These are phyloP conservation scores for Collybia mongolica DNA, from an alignment of 768 basidiomycete species.

Conservation along the genomic window DNA sequence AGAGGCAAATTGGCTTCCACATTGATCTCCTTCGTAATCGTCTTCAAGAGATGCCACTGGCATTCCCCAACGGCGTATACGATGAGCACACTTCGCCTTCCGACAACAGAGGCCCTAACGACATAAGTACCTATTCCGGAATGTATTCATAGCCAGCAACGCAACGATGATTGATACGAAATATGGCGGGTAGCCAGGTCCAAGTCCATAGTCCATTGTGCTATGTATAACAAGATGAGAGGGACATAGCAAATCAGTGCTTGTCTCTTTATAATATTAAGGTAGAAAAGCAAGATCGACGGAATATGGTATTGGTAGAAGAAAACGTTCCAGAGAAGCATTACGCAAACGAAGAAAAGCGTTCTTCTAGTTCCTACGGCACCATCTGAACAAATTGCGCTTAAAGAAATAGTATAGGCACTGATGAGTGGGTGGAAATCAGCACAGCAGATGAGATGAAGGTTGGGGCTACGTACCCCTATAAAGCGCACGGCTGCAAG, in stretches of 20 bases:
- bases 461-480: conserved; percentile 53
- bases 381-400: conserved; percentile 80
- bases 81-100: neutral
- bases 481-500: conserved; percentile 70
- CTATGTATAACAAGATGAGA: conserved; percentile 3
- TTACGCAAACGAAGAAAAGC: neutral
- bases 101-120: conserved; percentile 7
- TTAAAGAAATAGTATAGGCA: conserved; percentile 83
- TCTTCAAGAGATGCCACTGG: neutral
- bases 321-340: conserved; percentile 7
- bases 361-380: conserved; percentile 62
- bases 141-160: conserved; percentile 54
- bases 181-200: neutral
- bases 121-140: conserved; percentile 38
- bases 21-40: conserved; percentile 8
- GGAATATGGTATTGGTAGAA: neutral
- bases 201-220: neutral
- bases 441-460: neutral
- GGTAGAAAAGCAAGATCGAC: conserved; percentile 2
- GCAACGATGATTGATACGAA: conserved; percentile 1
- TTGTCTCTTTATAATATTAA: neutral
- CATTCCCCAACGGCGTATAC: neutral
- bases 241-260: conserved; percentile 3
- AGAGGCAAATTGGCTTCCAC: conserved; percentile 8
- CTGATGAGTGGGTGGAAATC: conserved; percentile 33